Percentiles rank a stretch among this genome's conserved stretches.
phyloP scores from a whole-genome alignment of 208 protist species.

The Leishmania major region DNA sequence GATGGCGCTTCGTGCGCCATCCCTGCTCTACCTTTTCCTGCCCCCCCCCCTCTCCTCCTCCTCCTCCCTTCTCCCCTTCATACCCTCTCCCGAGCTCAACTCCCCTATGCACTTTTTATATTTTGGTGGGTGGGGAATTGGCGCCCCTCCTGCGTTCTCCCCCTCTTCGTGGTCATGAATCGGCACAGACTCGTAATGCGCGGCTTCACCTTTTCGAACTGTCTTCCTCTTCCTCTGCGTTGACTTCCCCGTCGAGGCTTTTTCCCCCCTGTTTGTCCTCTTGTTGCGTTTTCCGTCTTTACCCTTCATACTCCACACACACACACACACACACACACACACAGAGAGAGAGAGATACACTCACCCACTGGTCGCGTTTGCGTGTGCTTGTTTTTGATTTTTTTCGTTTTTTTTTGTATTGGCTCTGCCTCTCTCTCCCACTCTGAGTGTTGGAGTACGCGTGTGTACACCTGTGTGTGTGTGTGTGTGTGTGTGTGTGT shows the following conservation, averaged over 20 bases:
- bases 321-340: too few relatives aligned
- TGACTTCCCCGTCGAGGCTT: not conserved
- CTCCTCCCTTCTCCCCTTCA: not conserved
- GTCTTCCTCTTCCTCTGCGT: not conserved
- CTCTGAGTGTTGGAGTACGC: not conserved
- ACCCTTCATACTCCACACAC: not conserved
- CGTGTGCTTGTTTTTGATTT: slow-evolving; percentile 6
- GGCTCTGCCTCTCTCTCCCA: not conserved
- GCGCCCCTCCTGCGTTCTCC: not conserved
- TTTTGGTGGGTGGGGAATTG: not conserved
- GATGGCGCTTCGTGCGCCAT: slow-evolving; percentile 9
- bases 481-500: not conserved
- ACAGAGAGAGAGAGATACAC: too few relatives aligned
- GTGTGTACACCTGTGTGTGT: not conserved
- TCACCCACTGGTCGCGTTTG: not conserved
- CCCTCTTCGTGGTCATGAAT: not conserved
- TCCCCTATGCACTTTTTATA: not conserved
- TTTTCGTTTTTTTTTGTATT: slow-evolving; percentile 17
- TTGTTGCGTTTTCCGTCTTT: not conserved
- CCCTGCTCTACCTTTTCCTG: not conserved
- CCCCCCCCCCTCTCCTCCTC: not conserved
- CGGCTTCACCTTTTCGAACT: not conserved
- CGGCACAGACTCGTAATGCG: not conserved
- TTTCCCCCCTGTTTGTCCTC: not conserved
- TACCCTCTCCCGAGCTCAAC: not conserved